Evolutionary conservation across 495 filamentous ascomycete species (phyloP), one percentile per base, ranked within the genome.

Genomic region (Parathielavia hyrcaniae): DNA sequence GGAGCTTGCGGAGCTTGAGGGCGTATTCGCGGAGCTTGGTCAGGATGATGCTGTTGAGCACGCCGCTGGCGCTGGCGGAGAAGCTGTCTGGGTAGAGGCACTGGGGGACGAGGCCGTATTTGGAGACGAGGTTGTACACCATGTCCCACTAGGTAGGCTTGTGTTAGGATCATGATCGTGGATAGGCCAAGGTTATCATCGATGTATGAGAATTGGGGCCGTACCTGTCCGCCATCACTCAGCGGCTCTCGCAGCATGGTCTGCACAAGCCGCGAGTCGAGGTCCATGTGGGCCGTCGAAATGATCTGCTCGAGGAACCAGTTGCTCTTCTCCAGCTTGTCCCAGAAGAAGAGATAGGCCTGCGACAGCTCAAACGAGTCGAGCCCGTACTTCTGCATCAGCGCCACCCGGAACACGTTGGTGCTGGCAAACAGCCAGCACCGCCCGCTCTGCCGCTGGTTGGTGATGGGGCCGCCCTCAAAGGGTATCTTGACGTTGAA

Each of bases 261-360:
- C 68, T 89, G 85, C 12, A 92, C 75, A 12, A 93, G 70, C 19
- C 90, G 75, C 14, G 80, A 76, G 53, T 89, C 86, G 2, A 91
- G 75, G 32, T 83, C 80, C 55, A 88, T 76, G 41, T 83, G 74
- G 1, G 79, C 78, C 0, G 89, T 93, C 54, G 86, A 81, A 40
- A 95, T 79, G 56, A 93, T 82, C 63, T 86, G 83, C 69, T 92
- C 88, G 22, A 93, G 77, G 75, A 93, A 93, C 68, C 79, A 96
- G 65, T 95, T 95, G 9, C 86, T 83, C 69, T 96, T 96, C 72
- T 96, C 90, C 20, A 95, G 80, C 72, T 96, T 96, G 69, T 96
- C 90, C 84, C 87, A 95, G 80, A 89, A 96, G 75, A 91, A 93
- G n/a, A 95, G 80, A 64, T 93, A 96, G 2, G 85, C 81, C 64